Evolutionary conservation across 2,329 filamentous ascomycete species (phyloP), one percentile per base, ranked within the genome.

Genomic region (Colletotrichum destructivum): DNA sequence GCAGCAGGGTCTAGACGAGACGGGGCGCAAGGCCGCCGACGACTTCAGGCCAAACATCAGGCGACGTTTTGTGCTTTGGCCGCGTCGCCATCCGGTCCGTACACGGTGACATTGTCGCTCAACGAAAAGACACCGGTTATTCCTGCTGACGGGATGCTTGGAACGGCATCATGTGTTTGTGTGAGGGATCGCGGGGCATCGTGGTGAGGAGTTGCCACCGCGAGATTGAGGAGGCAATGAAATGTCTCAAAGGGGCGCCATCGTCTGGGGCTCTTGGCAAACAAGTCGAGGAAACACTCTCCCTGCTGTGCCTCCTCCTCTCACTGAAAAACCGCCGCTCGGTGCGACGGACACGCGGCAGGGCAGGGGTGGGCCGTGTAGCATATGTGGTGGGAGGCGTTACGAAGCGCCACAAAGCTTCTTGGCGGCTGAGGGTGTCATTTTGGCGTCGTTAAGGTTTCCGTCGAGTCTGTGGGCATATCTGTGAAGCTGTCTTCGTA

Each of bases 321-420:
- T 9, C 8, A 35, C 4, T 12, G 7, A 46, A 21, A 61, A 26
- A 26, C 18, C 57, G 23, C 26, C 26, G 26, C 16, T 61, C 21
- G 13, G 18, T 42, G 44, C 12, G 23, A 38, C 18, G 8, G 26
- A 5, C 18, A 51, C 46, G 21, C 26, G 26, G 26, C 26, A 26
- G 26, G 3, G 4, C 26, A 26, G 8, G 31, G 18, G 2, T 13
- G n/a, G n/a, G 40, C n/a, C 26, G 31, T 38, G 59, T 62, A 51
- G 21, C 63, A 64, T 56, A 26, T 4, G 51, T 68, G 66, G 35
- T 64, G 49, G 38, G 26, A 26, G 26, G 26, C 42, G 31, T 35
- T 42, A 26, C 7, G 8, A 35, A 13, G 31, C 40, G 26, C 40
- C 40, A 46, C 65, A 40, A 63, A 31, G 57, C 47, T 46, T 63